Base-by-base conservation (phyloP, 805 yeast genomes). In the Kuraishia capsulata region DNA sequence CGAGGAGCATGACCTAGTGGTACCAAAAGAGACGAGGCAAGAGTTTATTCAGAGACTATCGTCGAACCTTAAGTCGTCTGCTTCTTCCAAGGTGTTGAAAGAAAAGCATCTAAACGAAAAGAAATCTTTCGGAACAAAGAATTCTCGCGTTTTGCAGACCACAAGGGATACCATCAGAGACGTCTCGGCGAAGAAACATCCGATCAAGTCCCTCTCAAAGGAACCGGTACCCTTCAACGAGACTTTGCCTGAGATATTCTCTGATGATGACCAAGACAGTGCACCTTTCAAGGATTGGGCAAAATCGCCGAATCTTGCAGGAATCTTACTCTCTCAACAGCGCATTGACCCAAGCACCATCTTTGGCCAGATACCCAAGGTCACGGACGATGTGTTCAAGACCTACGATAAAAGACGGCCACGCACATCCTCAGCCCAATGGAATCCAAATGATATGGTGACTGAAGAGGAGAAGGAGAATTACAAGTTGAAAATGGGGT, bases 351-450 rank as follows among this genome's bases (percentile, higher is more conserved):
- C 92, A 0, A 76, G 68, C 43, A 53, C 66, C 16, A 71, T 86
- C 1, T 85, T 87, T 60, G 95, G 95, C 0, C 80, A 83, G 5
- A 71, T 82, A 0, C 78, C 78, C 2, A 60, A 83, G 41, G 72
- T 77, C 38, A 76, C 81, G 61, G 85, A 77, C 38, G 86, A 78
- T 44, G 74, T 83, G 3, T 85, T 83, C 51, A 70, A 66, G 29
- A 26, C 25, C 5, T 52, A 76, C 3, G 64, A 76, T n/a, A 66
- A 71, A 44, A 59, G 67, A 39, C 65, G 81, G 44, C 70, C 77
- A 2, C 65, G 76, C 33, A 72, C 75, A 14, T 70, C 83, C 2
- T 72, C 77, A 3, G 64, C 71, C 3, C 61, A 63, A 41, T 71
- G 75, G 76, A 55, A 69, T 1, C 67, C 64, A 3, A 59, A 63